These are phyloP conservation scores for Carex kokanica DNA, from an alignment of 176 grass and related monocot genomes.

Conservation along the genomic window DNA sequence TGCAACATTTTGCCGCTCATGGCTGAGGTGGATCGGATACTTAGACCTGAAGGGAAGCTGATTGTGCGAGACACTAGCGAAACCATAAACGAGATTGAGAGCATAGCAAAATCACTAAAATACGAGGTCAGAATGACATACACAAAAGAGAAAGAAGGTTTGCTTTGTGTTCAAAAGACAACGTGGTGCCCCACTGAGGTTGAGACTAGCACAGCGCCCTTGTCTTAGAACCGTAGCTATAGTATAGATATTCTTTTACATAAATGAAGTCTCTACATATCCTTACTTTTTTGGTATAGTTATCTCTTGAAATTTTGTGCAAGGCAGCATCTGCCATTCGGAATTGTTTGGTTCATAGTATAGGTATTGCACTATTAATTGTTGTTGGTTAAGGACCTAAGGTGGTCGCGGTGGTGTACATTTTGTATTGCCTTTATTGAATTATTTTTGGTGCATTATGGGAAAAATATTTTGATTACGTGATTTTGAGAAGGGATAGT, in stretches of 20 bases:
- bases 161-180: slow-evolving; percentile 82
- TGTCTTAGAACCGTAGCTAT: slow-evolving; percentile 27
- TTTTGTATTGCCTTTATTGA: slow-evolving; percentile 24
- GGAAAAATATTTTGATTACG: not conserved
- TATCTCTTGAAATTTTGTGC: not conserved
- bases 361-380: slow-evolving; percentile 13
- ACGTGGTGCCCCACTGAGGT: slow-evolving; percentile 66
- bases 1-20: slow-evolving; percentile 64
- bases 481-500: not conserved
- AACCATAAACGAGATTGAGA: slow-evolving; percentile 61
- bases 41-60: slow-evolving; percentile 69
- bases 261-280: slow-evolving; percentile 8
- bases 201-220: slow-evolving; percentile 16
- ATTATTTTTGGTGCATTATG: slow-evolving; percentile 4
- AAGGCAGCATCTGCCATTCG: not conserved
- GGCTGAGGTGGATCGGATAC: slow-evolving; percentile 77
- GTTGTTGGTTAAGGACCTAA: not conserved
- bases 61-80: slow-evolving; percentile 67
- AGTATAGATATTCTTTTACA: slow-evolving; percentile 20
- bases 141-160: slow-evolving; percentile 53
- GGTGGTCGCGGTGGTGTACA: slow-evolving; percentile 5
- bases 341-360: slow-evolving; percentile 9
- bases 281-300: slow-evolving; percentile 17
- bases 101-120: slow-evolving; percentile 63
- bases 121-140: slow-evolving; percentile 76